Evolutionary conservation across 768 basidiomycete species (phyloP).

Genomic region (Boletus sp.): DNA sequence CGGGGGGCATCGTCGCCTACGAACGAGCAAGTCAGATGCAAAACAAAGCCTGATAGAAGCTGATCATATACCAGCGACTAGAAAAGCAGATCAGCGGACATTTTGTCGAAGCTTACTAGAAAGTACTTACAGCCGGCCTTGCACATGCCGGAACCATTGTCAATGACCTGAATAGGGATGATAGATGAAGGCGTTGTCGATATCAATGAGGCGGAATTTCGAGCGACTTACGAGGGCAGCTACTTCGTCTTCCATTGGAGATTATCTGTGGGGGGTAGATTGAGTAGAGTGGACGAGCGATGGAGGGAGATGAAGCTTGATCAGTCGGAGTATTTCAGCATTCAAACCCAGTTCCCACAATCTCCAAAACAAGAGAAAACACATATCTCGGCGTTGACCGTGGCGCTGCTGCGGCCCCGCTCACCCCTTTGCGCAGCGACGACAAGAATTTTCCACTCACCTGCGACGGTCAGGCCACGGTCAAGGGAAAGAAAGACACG

Average conservation of each 20-base stretch:
- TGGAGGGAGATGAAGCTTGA: slow-evolving; percentile 20
- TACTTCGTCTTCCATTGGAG: slow-evolving; percentile 63
- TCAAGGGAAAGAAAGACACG: background rate
- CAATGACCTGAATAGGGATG: slow-evolving; percentile 61
- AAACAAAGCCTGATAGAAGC: background rate
- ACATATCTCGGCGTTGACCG: background rate
- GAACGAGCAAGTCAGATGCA: slow-evolving; percentile 19
- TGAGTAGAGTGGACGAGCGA: slow-evolving; percentile 18
- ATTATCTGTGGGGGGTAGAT: slow-evolving; percentile 24
- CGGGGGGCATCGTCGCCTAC: slow-evolving; percentile 86
- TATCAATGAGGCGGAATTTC: background rate
- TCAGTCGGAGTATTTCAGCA: slow-evolving; percentile 27
- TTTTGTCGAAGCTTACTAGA: background rate
- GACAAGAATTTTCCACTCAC: background rate
- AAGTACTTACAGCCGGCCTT: slow-evolving; percentile 91
- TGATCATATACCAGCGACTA: slow-evolving; percentile 59
- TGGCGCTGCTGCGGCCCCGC: background rate
- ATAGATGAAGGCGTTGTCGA: slow-evolving; percentile 3
- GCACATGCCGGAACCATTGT: slow-evolving; percentile 99
- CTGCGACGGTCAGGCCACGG: background rate
- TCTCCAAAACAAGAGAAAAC: slow-evolving; percentile 24
- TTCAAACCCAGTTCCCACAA: slow-evolving; percentile 21
- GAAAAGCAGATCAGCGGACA: slow-evolving; percentile 23
- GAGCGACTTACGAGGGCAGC: slow-evolving; percentile 47
- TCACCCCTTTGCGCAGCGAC: background rate